Evolutionary conservation across 345 rosid genomes (phyloP), one percentile per base, ranked within the genome.

Genomic region (Citrus sinensis): DNA sequence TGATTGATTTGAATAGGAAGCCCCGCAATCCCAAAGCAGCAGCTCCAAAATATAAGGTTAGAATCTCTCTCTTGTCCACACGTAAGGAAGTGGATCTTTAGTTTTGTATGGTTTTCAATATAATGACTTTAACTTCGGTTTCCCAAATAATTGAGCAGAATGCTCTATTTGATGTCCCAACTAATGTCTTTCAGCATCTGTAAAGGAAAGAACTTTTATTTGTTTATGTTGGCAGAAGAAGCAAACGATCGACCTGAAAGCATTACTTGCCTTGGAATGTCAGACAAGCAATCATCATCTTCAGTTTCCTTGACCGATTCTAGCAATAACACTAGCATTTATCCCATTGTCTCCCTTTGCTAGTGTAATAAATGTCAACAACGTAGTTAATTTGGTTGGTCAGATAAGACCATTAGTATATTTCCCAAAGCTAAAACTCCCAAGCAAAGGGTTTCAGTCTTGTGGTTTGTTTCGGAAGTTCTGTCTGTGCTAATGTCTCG

Each of bases 1-100:
- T 87, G 91, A 90, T 94, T 13, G 97, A 94, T 85, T 87, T 94
- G 84, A 94, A 94, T 73, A 87, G 86, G 80, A 89, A 88, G 81
- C 97, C 97, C 61, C 82, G 82, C 30, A 80, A 91, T 46, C 51
- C 51, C 17, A 46, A 13, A 71, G 63, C 82, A 70, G 88, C 87
- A 14, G 83, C 87, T 86, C 81, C 90, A 69, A 88, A 83, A 78
- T 80, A 87, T 85, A 86, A 91, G 88, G 97, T 94, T 78, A 64
- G 83, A 54, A 49, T 60, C 5, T 40, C 17, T 32, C 39, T 60
- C 27, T 70, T 19, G 2, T 39, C 17, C 37, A 35, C 27, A 2
- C n/a, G 14, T 34, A 32, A 67, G 40, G 27, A 56, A 51, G 20
- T 32, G 24, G 32, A 51, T 32, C 54, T 73, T 73, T 34, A 35